Base-by-base conservation (phyloP, 495 filamentous ascomycete genomes). In the Trichocladium uniseriatum region DNA sequence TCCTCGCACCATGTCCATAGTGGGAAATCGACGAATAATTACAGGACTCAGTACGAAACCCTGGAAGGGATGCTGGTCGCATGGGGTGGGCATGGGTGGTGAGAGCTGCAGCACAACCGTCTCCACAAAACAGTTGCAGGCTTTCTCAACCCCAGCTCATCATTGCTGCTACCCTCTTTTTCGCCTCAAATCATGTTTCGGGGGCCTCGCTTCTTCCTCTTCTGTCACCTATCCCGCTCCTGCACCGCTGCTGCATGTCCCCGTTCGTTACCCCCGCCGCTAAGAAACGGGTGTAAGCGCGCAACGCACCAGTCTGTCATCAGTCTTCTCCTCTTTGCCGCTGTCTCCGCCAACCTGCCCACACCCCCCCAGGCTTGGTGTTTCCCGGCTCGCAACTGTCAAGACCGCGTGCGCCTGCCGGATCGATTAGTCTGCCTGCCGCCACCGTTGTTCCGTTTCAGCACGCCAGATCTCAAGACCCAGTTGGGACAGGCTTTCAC, bases 121-220 rank as follows among this genome's bases (percentile, higher is more conserved):
- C 56, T 54, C 52, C 56, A 61, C 58, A 34, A 39, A 51, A 22
- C 24, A 27, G 24, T 29, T 29, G 50, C 53, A 45, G 16, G 34
- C 27, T 42, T 13, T 6, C 15, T 37, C 19, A 42, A 45, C 46
- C 49, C 54, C 50, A 37, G 52, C 60, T 40, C 34, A 44, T 48
- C 50, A 41, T 46, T 49, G 53, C n/a, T n/a, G n/a, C 42, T 51
- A 44, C 49, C 49, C 45, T 48, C 49, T 53, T 38, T 38, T 39
- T 20, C 46, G 47, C 48, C 49, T 51, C 50, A 52, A 49, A 46
- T 50, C 7, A 32, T 10, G 9, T 14, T 15, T 56, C 43, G 49
- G 46, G 47, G 41, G 40, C 51, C 55, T 39, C 41, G 42, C 44
- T 45, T 41, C 8, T 35, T 45, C 34, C n/a, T 49, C 42, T 28